Conservation (phyloP, 805 yeast species). For the Candida vartiovaarae region DNA sequence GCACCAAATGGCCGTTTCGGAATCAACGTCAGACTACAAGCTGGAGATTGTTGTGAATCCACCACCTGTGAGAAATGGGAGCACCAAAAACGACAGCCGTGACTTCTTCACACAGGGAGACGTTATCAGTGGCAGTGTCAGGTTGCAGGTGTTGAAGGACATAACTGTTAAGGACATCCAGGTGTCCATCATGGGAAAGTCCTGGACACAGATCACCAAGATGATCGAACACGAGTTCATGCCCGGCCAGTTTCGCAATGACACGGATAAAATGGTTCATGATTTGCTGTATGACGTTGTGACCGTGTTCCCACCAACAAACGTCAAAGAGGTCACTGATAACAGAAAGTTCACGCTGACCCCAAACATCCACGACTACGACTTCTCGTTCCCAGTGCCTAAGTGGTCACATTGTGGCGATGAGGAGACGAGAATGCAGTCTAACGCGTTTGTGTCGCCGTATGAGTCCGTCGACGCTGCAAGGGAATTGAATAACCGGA, state of each 20-base stretch:
- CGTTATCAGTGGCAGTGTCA: constrained; percentile 11
- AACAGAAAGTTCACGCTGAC: constrained; percentile 25
- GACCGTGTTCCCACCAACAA: constrained; percentile 46
- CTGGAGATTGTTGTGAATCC: neutral
- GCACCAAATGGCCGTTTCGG: too few relatives aligned
- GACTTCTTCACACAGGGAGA: constrained; percentile 11
- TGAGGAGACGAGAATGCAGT: constrained; percentile 4
- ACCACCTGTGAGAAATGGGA: too few relatives aligned
- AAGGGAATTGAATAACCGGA: neutral
- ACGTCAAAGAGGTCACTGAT: constrained; percentile 35
- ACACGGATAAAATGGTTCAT: constrained; percentile 24
- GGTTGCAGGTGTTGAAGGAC: constrained; percentile 22
- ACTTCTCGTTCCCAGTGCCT: constrained; percentile 28
- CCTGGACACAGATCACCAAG: constrained; percentile 32
- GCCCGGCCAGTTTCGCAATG: constrained; percentile 5
- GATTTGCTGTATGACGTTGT: constrained; percentile 41
- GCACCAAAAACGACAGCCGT: neutral
- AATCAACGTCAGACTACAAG: neutral
- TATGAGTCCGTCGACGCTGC: constrained; percentile 9
- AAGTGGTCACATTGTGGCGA: constrained; percentile 27
- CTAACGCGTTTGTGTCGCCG: constrained; percentile 11
- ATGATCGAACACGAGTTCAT: constrained; percentile 1
- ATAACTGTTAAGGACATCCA: constrained; percentile 40
- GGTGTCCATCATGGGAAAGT: constrained; percentile 46
- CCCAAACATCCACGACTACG: constrained; percentile 45